These are phyloP conservation scores for Lentinula boryana DNA, from an alignment of 768 basidiomycete genomes.

Conservation along the genomic window DNA sequence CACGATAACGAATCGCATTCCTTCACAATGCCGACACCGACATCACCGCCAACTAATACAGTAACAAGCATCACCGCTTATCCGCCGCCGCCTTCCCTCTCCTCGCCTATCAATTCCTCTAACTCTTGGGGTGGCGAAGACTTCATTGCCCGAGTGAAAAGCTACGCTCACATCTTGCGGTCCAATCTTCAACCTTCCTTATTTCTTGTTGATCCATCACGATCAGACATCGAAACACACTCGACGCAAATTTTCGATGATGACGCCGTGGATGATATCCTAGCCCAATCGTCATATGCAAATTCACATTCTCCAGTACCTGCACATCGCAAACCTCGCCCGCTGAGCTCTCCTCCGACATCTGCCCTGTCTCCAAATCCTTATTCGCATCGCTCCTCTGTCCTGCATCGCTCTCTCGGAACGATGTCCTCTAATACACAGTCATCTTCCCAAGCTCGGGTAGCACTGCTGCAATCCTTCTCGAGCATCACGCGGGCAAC, in stretches of 20 bases:
- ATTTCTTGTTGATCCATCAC: slow-evolving; percentile 89
- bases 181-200: slow-evolving; percentile 81
- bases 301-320: slow-evolving; percentile 80
- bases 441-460: slow-evolving; percentile 62
- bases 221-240: slow-evolving; percentile 89
- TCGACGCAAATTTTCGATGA: slow-evolving; percentile 80
- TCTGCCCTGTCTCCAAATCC: slow-evolving; percentile 34
- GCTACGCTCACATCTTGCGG: slow-evolving; percentile 76
- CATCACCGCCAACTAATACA: slow-evolving; percentile 20
- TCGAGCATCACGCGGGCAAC: slow-evolving; percentile 92
- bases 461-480: slow-evolving; percentile 87
- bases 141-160: slow-evolving; percentile 67
- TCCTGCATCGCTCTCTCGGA: slow-evolving; percentile 74
- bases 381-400: slow-evolving; percentile 64
- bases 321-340: slow-evolving; percentile 72
- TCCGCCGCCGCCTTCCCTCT: slow-evolving; percentile 52
- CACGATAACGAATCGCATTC: slow-evolving; percentile 96
- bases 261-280: slow-evolving; percentile 83
- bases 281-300: slow-evolving; percentile 71
- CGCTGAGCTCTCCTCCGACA: slow-evolving; percentile 36
- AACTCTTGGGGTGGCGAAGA: slow-evolving; percentile 88
- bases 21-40: slow-evolving; percentile 47
- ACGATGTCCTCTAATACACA: slow-evolving; percentile 46
- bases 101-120: slow-evolving; percentile 33
- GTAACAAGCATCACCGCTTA: slow-evolving; percentile 45